Conservation (phyloP, 805 yeast genomes). For the Barnettozyma sucrosica region DNA sequence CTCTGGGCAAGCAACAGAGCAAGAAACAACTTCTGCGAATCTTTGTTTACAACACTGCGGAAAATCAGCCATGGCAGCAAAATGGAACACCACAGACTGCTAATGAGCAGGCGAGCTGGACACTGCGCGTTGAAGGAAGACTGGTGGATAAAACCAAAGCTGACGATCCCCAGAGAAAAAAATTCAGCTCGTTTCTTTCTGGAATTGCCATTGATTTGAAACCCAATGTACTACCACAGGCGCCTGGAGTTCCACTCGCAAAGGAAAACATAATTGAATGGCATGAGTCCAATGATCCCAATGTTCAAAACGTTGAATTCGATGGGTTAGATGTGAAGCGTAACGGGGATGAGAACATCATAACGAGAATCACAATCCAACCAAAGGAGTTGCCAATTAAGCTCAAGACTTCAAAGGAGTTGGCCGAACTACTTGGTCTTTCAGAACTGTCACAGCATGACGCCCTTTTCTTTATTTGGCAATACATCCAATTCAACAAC, state of each 20-base stretch:
- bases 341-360: slow-evolving; percentile 59
- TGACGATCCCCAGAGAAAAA: slow-evolving; percentile 44
- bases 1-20: slow-evolving; percentile 35
- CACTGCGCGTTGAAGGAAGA: slow-evolving; percentile 83
- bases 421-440: slow-evolving; percentile 69
- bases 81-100: slow-evolving; percentile 27
- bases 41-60: slow-evolving; percentile 74
- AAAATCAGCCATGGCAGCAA: slow-evolving; percentile 96
- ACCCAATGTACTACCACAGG: slow-evolving; percentile 10
- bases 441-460: slow-evolving; percentile 83
- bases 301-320: slow-evolving; percentile 46
- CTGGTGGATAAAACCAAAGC: slow-evolving; percentile 48
- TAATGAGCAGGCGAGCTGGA: slow-evolving; percentile 56
- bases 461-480: slow-evolving; percentile 73
- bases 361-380: slow-evolving; percentile 71
- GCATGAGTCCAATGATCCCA: slow-evolving; percentile 58
- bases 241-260: slow-evolving; percentile 4
- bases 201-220: slow-evolving; percentile 78
- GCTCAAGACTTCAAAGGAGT: slow-evolving; percentile 55
- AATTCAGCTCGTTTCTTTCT: slow-evolving; percentile 74
- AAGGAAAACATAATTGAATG: slow-evolving; percentile 64
- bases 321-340: slow-evolving; percentile 90
- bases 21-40: slow-evolving; percentile 66
- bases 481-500: slow-evolving; percentile 65
- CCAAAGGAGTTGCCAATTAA: slow-evolving; percentile 70